These are phyloP conservation scores for Exophiala dermatitidis DNA, from an alignment of 2,329 filamentous ascomycete genomes.

Conservation along the genomic window DNA sequence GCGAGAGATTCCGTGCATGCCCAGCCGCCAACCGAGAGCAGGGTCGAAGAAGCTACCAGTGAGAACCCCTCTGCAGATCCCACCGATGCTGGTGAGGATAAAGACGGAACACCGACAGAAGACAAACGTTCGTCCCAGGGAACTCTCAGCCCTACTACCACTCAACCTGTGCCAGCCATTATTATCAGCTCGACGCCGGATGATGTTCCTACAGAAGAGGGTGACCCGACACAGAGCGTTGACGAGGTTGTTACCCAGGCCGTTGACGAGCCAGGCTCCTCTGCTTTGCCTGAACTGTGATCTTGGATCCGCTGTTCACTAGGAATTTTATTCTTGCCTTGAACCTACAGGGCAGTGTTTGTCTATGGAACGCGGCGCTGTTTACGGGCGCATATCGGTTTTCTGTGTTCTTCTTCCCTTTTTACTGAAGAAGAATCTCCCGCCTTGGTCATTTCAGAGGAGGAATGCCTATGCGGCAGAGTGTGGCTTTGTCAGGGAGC, in stretches of 20 bases:
- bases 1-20: slow-evolving; percentile 24
- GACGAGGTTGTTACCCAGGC: not conserved
- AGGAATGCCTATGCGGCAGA: too few relatives aligned
- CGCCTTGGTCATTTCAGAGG: too few relatives aligned
- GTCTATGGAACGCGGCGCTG: too few relatives aligned
- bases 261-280: too few relatives aligned
- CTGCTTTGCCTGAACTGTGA: too few relatives aligned
- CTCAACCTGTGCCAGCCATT: slow-evolving; percentile 24
- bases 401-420: too few relatives aligned
- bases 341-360: too few relatives aligned
- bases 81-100: slow-evolving; percentile 12
- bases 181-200: slow-evolving; percentile 27
- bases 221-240: not conserved
- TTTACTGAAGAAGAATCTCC: too few relatives aligned
- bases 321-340: too few relatives aligned
- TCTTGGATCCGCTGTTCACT: too few relatives aligned
- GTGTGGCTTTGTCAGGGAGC: too few relatives aligned
- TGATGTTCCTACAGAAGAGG: slow-evolving; percentile 9
- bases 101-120: slow-evolving; percentile 1
- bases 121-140: slow-evolving; percentile 18
- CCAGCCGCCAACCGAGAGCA: slow-evolving; percentile 17
- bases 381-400: too few relatives aligned
- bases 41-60: slow-evolving; percentile 2
- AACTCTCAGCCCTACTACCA: slow-evolving; percentile 14
- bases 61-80: slow-evolving; percentile 3